Percentiles rank a stretch among this genome's conserved stretches.
These are phyloP conservation scores for Penicillium olsonii DNA, from an alignment of 2,329 filamentous ascomycete species.

Conservation along the genomic window DNA sequence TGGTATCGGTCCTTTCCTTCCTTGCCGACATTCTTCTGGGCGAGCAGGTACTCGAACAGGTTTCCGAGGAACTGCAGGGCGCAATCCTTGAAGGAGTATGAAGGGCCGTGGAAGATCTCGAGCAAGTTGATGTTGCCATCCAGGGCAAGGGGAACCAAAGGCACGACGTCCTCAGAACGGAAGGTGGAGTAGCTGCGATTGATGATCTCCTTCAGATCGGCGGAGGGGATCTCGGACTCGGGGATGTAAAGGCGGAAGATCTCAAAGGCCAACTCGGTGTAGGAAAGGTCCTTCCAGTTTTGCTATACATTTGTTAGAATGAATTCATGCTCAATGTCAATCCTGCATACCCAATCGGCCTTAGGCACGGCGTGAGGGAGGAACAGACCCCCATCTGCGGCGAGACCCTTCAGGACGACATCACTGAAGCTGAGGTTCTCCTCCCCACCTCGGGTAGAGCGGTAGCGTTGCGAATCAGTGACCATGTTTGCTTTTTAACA, in stretches of 20 bases:
- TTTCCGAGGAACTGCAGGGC: slow-evolving; percentile 96
- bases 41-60: slow-evolving; percentile 61
- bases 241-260: slow-evolving; percentile 90
- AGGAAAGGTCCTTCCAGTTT: slow-evolving; percentile 14
- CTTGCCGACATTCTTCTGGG: slow-evolving; percentile 47
- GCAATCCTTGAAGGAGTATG: slow-evolving; percentile 93
- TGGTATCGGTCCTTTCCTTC: slow-evolving; percentile 66
- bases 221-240: slow-evolving; percentile 73
- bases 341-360: slow-evolving; percentile 1
- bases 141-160: slow-evolving; percentile 75
- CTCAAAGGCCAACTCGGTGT: slow-evolving; percentile 62
- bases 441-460: background rate
- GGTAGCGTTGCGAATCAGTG: background rate
- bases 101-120: slow-evolving; percentile 95
- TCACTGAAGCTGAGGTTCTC: slow-evolving; percentile 41
- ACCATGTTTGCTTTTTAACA: background rate
- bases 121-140: slow-evolving; percentile 76
- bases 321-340: background rate
- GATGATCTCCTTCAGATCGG: slow-evolving; percentile 82
- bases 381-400: slow-evolving; percentile 83
- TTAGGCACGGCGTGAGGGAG: slow-evolving; percentile 64
- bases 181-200: slow-evolving; percentile 86
- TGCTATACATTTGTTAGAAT: background rate
- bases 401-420: slow-evolving; percentile 85
- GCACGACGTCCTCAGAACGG: slow-evolving; percentile 74